Base-by-base conservation (phyloP, 345 rosid species). In the Sisymbrium irio region DNA sequence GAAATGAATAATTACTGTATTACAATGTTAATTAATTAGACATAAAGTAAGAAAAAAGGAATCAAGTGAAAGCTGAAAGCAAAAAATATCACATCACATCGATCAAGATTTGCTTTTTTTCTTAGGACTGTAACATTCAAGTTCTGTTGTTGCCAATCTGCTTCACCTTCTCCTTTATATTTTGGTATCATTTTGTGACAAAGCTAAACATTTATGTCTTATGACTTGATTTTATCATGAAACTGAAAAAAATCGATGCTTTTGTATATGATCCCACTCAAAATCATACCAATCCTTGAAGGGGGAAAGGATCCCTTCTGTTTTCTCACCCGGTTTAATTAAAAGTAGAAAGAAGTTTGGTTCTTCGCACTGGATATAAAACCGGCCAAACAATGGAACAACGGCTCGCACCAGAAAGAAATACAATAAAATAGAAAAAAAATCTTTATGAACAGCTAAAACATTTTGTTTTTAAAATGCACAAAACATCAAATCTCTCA, bases 271-370 rank as follows among this genome's bases (percentile, higher is more conserved):
- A 75, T 53, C 64, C 60, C 79, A 68, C 42, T 69, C 75, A 69
- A 69, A 69, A 69, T 54, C 79, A 76, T 69, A 75, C 69, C 74
- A 67, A 60, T 61, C 69, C 56, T 40, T 57, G 57, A 64, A 64
- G 47, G 39, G 41, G 39, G 41, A 54, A 53, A 28, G 54, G 77
- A 42, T 11, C 67, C 67, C 45, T 60, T 60, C 28, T 20, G 68
- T 55, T 62, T 56, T 76, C 79, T 76, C 79, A 69, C 30, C 65
- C 75, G 59, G 75, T 76, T 76, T 69, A 37, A 62, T 9, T 62
- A 15, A 17, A 19, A 76, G 69, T 51, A 62, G 68, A 68, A 33
- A 33, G 32, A 51, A 62, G 32, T 49, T 50, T 41, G 39, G 62
- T 67, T 75, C 9, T 50, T 67, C 40, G 39, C 46, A 35, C 33